Percentiles rank a stretch among this genome's conserved stretches.
phyloP scores from a whole-genome alignment of 2,329 filamentous ascomycete genomes.

The Pseudogymnoascus sp. region DNA sequence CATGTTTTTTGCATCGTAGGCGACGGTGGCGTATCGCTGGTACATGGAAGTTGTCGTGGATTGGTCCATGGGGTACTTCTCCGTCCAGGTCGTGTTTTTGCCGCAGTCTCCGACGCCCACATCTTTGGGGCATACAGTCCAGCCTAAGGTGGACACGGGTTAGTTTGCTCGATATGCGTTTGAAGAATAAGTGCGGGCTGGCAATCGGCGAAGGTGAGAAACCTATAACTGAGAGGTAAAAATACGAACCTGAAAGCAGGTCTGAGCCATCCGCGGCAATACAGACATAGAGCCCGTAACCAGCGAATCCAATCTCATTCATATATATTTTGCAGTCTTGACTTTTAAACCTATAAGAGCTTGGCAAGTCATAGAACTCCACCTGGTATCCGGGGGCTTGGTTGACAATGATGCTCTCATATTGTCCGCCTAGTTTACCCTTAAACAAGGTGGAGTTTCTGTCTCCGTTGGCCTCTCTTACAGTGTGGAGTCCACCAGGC shows the following conservation, averaged over 20 bases:
- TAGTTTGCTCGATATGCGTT: not conserved
- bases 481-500: not conserved
- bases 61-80: conserved; percentile 6
- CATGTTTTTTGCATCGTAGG: not conserved
- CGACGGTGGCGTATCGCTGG: not conserved
- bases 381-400: conserved; percentile 3
- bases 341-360: not conserved
- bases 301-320: not conserved
- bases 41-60: conserved; percentile 1
- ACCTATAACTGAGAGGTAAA: not conserved
- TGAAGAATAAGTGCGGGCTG: not conserved
- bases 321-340: not conserved
- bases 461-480: not conserved
- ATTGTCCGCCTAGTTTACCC: not conserved
- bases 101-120: not conserved
- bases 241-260: not conserved
- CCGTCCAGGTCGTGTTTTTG: not conserved
- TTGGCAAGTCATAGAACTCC: not conserved
- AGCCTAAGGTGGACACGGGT: not conserved
- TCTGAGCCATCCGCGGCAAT: not conserved
- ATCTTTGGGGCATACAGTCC: not conserved
- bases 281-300: conserved; percentile 5
- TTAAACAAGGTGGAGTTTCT: not conserved
- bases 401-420: not conserved
- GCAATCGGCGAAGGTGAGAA: not conserved